These are phyloP conservation scores for Gymnopilus junonius DNA, from an alignment of 768 basidiomycete genomes.

Conservation along the genomic window DNA sequence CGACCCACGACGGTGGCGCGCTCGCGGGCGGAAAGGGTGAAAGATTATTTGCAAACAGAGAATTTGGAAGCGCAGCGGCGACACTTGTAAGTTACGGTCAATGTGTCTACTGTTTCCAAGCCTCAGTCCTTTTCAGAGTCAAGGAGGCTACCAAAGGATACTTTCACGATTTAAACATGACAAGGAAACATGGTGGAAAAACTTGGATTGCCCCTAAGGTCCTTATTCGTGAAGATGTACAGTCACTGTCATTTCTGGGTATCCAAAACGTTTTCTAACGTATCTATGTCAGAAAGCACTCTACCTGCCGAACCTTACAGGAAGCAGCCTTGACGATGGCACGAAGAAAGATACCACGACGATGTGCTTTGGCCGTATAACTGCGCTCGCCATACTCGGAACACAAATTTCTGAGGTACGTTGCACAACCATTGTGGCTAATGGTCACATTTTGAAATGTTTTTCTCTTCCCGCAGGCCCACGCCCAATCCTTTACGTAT, in stretches of 20 bases:
- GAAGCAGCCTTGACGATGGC: constrained; percentile 64
- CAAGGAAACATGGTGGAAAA: constrained; percentile 86
- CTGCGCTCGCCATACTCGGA: constrained; percentile 81
- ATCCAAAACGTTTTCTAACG: no score
- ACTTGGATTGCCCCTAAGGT: constrained; percentile 92
- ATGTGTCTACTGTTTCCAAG: not conserved
- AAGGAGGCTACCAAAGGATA: constrained; percentile 76
- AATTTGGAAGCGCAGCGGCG: constrained; percentile 70
- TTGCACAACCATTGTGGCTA: not conserved
- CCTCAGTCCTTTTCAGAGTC: constrained; percentile 35
- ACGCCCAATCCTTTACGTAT: constrained; percentile 72
- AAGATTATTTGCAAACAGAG: constrained; percentile 75
- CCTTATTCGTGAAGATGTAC: constrained; percentile 91
- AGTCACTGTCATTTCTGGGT: not conserved
- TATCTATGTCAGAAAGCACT: constrained; percentile 73
- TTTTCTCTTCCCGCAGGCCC: constrained; percentile 56
- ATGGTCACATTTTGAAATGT: constrained; percentile 1
- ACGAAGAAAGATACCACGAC: constrained; percentile 73
- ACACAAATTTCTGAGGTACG: constrained; percentile 88
- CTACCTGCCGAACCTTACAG: constrained; percentile 87
- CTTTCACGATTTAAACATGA: constrained; percentile 83
- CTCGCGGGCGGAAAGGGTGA: constrained; percentile 63
- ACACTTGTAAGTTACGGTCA: constrained; percentile 51
- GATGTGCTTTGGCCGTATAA: constrained; percentile 76
- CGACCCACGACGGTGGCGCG: constrained; percentile 63